Evolutionary conservation across 345 rosid species (phyloP).

Genomic region (Gossypium longicalyx): DNA sequence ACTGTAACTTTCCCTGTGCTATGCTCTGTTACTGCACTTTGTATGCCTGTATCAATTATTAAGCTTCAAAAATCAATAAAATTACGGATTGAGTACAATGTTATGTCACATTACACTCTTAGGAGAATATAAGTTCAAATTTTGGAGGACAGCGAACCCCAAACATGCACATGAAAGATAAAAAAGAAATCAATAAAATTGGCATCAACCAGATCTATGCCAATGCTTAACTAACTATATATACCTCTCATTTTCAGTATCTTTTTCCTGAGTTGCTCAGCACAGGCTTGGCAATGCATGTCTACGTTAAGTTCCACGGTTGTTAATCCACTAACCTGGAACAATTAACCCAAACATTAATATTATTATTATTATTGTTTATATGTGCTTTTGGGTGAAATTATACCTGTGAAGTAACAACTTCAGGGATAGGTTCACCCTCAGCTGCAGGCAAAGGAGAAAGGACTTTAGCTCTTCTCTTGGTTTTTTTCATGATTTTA

Average conservation of each 20-base stretch:
- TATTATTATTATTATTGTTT: not conserved
- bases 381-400: not conserved
- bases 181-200: not conserved
- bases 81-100: too few relatives aligned
- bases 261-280: conserved; percentile 77
- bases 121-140: too few relatives aligned
- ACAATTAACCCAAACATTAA: not conserved
- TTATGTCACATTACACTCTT: not conserved
- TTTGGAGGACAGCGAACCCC: too few relatives aligned
- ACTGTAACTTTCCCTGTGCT: conserved; percentile 69
- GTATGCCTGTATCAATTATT: conserved; percentile 48
- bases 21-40: conserved; percentile 64
- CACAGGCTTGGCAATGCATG: conserved; percentile 97
- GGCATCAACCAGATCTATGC: not conserved
- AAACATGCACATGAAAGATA: too few relatives aligned
- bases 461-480: conserved; percentile 64
- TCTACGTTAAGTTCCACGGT: conserved; percentile 81
- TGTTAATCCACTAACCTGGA: conserved; percentile 50
- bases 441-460: conserved; percentile 75
- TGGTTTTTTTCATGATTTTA: conserved; percentile 71
- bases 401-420: conserved; percentile 59
- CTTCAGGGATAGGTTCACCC: conserved; percentile 66
- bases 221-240: not conserved
- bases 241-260: conserved; percentile 95
- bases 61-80: not conserved